Percentiles rank a stretch among this genome's conserved stretches.
phyloP scores from a whole-genome alignment of 2,329 filamentous ascomycete genomes.

The Diaporthe helianthi region DNA sequence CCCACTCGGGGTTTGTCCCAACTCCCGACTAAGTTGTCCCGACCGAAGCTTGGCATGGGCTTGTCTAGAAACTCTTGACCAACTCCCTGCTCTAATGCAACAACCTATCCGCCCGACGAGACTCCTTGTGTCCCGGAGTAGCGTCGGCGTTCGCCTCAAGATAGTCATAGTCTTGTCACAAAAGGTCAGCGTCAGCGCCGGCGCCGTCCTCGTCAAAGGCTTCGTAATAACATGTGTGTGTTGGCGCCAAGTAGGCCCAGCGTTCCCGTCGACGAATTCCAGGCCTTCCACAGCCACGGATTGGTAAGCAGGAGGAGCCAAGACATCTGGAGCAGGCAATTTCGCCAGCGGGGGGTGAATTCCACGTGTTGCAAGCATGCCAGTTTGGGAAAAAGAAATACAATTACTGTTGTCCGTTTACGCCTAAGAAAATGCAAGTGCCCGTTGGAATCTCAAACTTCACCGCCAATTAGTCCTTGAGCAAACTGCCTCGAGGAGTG shows the following conservation, averaged over 20 bases:
- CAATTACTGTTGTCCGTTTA: not conserved
- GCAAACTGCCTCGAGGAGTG: not conserved
- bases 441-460: not conserved
- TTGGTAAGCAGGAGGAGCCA: slow-evolving; percentile 5
- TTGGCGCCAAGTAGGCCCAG: slow-evolving; percentile 13
- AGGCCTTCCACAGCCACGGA: not conserved
- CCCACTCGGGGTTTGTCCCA: not conserved
- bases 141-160: not conserved
- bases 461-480: not conserved
- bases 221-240: not conserved
- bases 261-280: no score
- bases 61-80: not conserved
- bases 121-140: not conserved
- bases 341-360: not conserved
- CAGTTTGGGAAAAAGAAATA: not conserved
- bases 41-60: slow-evolving; percentile 9
- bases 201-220: not conserved
- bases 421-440: not conserved
- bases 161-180: not conserved
- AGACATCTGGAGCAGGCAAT: slow-evolving; percentile 6
- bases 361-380: not conserved
- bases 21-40: not conserved
- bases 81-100: not conserved
- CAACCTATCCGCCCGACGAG: not conserved
- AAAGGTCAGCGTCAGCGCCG: not conserved